Conservation (phyloP, 2,329 filamentous ascomycete genomes). For the Nemania bipapillata region DNA sequence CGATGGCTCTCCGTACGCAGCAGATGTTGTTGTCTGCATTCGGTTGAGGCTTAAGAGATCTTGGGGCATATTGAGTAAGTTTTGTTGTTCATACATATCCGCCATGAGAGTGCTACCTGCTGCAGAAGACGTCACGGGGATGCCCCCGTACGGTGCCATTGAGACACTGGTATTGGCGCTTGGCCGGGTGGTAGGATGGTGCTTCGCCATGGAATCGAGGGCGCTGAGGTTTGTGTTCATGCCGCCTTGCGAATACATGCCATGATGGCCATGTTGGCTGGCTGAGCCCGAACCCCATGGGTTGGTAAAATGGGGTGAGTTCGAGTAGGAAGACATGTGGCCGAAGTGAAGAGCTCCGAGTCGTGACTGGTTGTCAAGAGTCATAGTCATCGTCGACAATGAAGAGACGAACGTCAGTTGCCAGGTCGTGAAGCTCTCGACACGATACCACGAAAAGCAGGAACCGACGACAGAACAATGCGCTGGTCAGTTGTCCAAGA, state of each 20-base stretch:
- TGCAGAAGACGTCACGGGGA: conserved; percentile 78
- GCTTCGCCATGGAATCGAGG: conserved; percentile 67
- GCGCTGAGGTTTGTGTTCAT: conserved; percentile 68
- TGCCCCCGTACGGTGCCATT: conserved; percentile 76
- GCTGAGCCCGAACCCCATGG: conserved; percentile 78
- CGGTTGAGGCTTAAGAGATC: conserved; percentile 79
- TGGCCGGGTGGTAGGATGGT: conserved; percentile 64
- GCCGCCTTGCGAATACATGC: conserved; percentile 69
- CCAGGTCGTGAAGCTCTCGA: conserved; percentile 45
- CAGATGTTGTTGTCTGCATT: conserved; percentile 66
- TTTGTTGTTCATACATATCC: conserved; percentile 69
- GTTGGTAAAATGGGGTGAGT: conserved; percentile 85
- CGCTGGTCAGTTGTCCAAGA: conserved; percentile 26
- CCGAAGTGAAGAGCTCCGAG: conserved; percentile 84
- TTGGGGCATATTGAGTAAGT: conserved; percentile 76
- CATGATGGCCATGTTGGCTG: conserved; percentile 65
- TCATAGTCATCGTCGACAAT: conserved; percentile 84
- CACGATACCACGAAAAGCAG: conserved; percentile 33
- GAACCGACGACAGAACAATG: conserved; percentile 22
- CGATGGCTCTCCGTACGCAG: conserved; percentile 75
- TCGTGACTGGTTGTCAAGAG: conserved; percentile 88
- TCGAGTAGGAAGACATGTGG: conserved; percentile 74
- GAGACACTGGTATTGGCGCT: conserved; percentile 68
- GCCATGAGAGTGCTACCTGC: conserved; percentile 75
- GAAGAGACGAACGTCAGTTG: conserved; percentile 39